Base-by-base conservation (phyloP, 2,329 filamentous ascomycete genomes). In the Immersiporthe knoxdaviesiana region DNA sequence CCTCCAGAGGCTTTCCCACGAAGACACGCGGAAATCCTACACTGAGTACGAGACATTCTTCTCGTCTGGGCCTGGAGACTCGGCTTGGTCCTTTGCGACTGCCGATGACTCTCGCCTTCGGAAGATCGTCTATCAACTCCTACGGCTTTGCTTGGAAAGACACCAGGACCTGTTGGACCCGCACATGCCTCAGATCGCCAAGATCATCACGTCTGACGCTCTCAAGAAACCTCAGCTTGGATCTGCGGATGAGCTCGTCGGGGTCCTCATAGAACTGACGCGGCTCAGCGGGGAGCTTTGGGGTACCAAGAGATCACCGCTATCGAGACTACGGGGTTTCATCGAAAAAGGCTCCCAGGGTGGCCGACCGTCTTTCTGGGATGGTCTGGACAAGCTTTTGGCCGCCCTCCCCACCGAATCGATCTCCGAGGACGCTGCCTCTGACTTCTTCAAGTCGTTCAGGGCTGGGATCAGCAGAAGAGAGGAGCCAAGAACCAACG, bases 341-440 rank as follows among this genome's bases (percentile, higher is more conserved):
- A 82, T 98, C 8, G 90, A 92, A 71, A 92, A 90, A 74, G 95
- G 96, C 2, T 97, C 95, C 0, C 92, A 97, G 75, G 88, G 89
- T n/a, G 91, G 91, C 3, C 83, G 88, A 0, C 80, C 84, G 3
- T 86, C 84, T 12, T 97, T 90, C 76, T 99, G 96, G 96, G 79
- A 84, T 35, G 87, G 86, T 21, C 77, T 97, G 41, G 83, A 85
- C 52, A 81, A 84, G 39, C 79, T 98, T 0, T 77, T 97, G 7
- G 81, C 86, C 30, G 78, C 89, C 0, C 76, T 95, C 1, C 83
- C 91, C 63, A 73, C 78, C 2, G 80, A 85, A 18, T 74, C 80
- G 1, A 75, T 82, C 6, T 75, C 77, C 0, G 66, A 77, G 3
- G 83, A 89, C 2, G 85, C 87, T 32, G 85, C 88, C 1, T 83